Evolutionary conservation across 2,329 filamentous ascomycete genomes (phyloP), one percentile per base, ranked within the genome.

Genomic region (Talaromyces sp.): DNA sequence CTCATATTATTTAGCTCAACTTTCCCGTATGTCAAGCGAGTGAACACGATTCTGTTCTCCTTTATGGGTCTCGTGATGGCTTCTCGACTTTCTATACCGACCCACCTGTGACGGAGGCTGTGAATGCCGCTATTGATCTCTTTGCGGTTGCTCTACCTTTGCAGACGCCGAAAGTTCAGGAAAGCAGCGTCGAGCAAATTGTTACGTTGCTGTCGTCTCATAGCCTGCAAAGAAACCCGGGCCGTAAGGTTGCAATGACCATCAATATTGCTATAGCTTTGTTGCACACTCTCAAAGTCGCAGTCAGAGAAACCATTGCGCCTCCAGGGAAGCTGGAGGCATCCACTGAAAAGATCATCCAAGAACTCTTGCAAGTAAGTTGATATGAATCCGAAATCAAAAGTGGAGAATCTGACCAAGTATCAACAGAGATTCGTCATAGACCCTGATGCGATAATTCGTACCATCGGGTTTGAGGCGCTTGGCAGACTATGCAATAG

Each of bases 131-230:
- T 0, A 96, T 99, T 64, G 90, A 95, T 68, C 82, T 98, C 0
- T 99, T 99, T 75, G 92, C 93, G 1, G 91, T 96, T 62, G 91
- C 92, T 45, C 89, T 99, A 65, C 93, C 95, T 2, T 82, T 97
- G 10, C 96, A 96, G 54, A 90, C 91, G 0, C 85, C 92, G 3
- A 97, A 94, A 73, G 91, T 99, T 2, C 95, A 99, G 73, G 95
- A 99, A 76, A 97, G 94, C 73, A 92, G 96, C 57, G 81, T 99
- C 10, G 95, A 99, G 76, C 95, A 99, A 74, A 89, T 98, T 57
- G 90, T 91, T 16, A 95, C 92, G 0, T 96, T 96, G 73, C 83
- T 95, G n/a, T 90, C 92, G 0, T 90, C 93, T 1, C 87, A 88
- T 0, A 87, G 86, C 59, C 81, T 97, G 24, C 91, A 94, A 70